These are phyloP conservation scores for Aspergillus sp. DNA, from an alignment of 2,329 filamentous ascomycete species.

Conservation along the genomic window DNA sequence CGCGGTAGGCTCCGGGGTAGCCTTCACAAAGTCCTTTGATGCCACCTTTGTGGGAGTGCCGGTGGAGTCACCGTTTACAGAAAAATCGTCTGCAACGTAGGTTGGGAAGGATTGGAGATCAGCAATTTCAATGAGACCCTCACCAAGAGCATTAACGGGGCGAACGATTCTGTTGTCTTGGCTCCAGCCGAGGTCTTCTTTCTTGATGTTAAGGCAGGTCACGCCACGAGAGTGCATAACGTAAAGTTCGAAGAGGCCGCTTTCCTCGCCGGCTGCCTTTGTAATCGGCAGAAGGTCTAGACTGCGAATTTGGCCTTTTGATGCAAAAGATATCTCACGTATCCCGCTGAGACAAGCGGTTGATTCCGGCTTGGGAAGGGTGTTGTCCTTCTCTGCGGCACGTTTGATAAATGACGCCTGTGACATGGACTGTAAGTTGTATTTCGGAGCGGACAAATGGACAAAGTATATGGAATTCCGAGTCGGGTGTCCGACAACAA, in stretches of 20 bases:
- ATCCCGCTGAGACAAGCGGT: conserved; percentile 97
- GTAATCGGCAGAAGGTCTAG: conserved; percentile 79
- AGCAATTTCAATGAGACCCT: conserved; percentile 71
- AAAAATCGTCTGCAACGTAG: conserved; percentile 41
- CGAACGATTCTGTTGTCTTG: conserved; percentile 83
- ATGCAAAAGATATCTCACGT: conserved; percentile 87
- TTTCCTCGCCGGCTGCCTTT: conserved; percentile 56
- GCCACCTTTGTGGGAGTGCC: conserved; percentile 37
- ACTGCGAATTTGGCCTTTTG: conserved; percentile 83
- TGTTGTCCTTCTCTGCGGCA: conserved; percentile 69
- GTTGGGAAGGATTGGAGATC: conserved; percentile 60
- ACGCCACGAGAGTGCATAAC: conserved; percentile 97
- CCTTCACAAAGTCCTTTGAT: conserved; percentile 42
- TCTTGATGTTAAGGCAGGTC: conserved; percentile 82
- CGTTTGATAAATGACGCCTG: conserved; percentile 86
- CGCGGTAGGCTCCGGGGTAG: conserved; percentile 33
- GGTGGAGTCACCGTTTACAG: conserved; percentile 45
- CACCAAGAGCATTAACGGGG: conserved; percentile 72
- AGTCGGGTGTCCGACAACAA: conserved; percentile 92
- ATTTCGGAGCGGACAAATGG: conserved; percentile 90
- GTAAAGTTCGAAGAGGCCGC: conserved; percentile 87
- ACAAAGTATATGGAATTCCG: conserved; percentile 98
- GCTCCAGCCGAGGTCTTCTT: conserved; percentile 88
- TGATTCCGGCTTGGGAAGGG: conserved; percentile 81
- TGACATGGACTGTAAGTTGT: conserved; percentile 74